Percentiles rank a stretch among this genome's conserved stretches.
Evolutionary conservation across 495 filamentous ascomycete genomes (phyloP).

Genomic region (Aspergillus wentii): DNA sequence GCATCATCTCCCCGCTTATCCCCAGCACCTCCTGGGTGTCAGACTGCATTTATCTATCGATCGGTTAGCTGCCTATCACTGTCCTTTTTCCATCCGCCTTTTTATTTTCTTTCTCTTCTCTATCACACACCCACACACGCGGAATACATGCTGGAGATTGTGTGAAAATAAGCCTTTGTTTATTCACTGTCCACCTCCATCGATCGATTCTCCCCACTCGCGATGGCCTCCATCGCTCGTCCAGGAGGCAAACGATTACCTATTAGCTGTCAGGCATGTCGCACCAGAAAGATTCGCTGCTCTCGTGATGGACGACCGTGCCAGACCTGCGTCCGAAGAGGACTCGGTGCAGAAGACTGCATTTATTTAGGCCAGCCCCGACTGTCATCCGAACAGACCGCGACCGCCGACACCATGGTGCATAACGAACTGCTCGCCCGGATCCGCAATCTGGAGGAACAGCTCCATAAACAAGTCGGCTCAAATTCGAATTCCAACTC

Average conservation of each 20-base stretch:
- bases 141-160: no score
- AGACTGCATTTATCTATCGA: no score
- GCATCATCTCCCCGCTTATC: no score
- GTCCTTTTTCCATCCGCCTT: no score
- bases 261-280: constrained; percentile 39
- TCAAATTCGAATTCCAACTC: constrained; percentile 14
- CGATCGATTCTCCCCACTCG: neutral
- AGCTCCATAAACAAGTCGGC: constrained; percentile 31
- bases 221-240: constrained; percentile 22
- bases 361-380: constrained; percentile 38
- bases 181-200: no score
- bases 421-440: constrained; percentile 32
- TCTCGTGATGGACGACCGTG: constrained; percentile 38
- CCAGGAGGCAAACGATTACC: constrained; percentile 33
- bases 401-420: constrained; percentile 18
- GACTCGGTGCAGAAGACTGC: constrained; percentile 37
- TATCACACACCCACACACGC: no score
- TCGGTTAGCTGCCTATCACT: no score
- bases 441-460: constrained; percentile 34
- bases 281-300: constrained; percentile 36
- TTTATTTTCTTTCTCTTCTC: no score
- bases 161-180: no score
- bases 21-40: no score
- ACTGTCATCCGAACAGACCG: constrained; percentile 27
- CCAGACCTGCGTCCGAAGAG: constrained; percentile 36